Evolutionary conservation across 208 protist genomes (phyloP).

Genomic region (Leishmania aethiopica): DNA sequence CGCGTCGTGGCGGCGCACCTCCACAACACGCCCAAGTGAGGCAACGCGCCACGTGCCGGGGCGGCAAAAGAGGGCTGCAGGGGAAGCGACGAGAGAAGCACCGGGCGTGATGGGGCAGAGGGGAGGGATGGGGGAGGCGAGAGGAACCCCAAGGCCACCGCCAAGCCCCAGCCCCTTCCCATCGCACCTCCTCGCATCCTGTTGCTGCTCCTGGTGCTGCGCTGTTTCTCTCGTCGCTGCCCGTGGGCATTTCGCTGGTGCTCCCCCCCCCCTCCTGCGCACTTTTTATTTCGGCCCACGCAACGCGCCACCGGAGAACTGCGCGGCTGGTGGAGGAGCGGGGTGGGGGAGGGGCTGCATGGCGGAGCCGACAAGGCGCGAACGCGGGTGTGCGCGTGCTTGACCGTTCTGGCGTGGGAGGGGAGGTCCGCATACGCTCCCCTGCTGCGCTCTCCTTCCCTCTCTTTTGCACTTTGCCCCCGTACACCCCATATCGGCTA

Average conservation of each 20-base stretch:
- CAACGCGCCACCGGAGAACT: not conserved
- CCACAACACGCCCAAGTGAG: slow-evolving; percentile 50
- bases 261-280: not conserved
- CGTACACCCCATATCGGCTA: no score
- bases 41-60: not conserved
- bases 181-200: not conserved
- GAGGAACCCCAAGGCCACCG: not conserved
- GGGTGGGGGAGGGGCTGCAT: no score
- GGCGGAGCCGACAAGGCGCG: no score
- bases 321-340: no score
- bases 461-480: not conserved
- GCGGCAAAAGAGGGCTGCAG: not conserved
- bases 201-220: not conserved
- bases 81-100: not conserved
- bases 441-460: not conserved
- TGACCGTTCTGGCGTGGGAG: not conserved
- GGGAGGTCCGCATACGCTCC: not conserved
- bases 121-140: not conserved
- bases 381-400: not conserved
- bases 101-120: not conserved
- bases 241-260: not conserved
- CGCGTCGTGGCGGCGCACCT: slow-evolving; percentile 83
- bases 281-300: not conserved
- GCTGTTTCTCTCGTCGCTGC: not conserved
- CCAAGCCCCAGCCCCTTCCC: not conserved